Percentiles rank a stretch among this genome's conserved stretches.
These are phyloP conservation scores for Zoysia pacifica DNA, from an alignment of 176 grass and related monocot genomes.

Conservation along the genomic window DNA sequence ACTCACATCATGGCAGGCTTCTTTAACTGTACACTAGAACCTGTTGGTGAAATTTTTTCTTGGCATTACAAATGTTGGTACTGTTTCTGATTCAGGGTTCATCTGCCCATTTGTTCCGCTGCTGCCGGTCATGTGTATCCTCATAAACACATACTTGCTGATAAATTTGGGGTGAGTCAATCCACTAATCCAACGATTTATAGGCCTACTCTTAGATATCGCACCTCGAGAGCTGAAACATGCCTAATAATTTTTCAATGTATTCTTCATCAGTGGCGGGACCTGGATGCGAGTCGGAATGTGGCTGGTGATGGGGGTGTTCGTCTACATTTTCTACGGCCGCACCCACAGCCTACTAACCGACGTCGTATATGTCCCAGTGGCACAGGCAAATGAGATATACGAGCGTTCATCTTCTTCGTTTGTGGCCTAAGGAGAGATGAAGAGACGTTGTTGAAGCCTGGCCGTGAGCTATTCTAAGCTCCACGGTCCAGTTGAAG, in stretches of 20 bases:
- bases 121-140: conserved; percentile 73
- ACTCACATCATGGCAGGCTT: neutral
- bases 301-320: conserved; percentile 82
- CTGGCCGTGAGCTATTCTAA: neutral
- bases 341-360: conserved; percentile 84
- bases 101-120: conserved; percentile 71
- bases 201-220: neutral
- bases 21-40: neutral
- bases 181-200: neutral
- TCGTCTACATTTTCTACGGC: conserved; percentile 87
- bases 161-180: conserved; percentile 70
- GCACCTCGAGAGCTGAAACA: neutral
- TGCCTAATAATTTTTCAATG: neutral
- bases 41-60: neutral
- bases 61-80: neutral
- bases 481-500: neutral
- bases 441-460: neutral
- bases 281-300: conserved; percentile 79
- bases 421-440: conserved; percentile 43
- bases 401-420: conserved; percentile 34
- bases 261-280: conserved; percentile 58
- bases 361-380: conserved; percentile 75
- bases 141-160: conserved; percentile 74
- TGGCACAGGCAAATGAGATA: conserved; percentile 72
- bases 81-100: conserved; percentile 52